phyloP scores from a whole-genome alignment of 257 asterid species.

The Linderniella brevidens region DNA sequence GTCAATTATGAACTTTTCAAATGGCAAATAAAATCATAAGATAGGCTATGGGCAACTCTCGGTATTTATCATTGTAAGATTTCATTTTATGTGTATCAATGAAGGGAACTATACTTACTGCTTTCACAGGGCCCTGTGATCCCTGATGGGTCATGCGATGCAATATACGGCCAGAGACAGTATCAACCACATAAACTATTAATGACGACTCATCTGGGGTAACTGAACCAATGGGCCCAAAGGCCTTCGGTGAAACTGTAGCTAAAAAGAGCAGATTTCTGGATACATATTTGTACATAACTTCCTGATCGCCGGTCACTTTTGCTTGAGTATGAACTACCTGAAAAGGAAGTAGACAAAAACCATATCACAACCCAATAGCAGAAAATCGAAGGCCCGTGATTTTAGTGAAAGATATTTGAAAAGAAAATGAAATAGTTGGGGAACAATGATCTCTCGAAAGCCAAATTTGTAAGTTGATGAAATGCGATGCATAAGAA shows the following conservation, averaged over 20 bases:
- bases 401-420: too few species aligned
- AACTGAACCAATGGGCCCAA: slow-evolving; percentile 72
- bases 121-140: slow-evolving; percentile 82
- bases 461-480: slow-evolving; percentile 5
- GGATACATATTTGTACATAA: slow-evolving; percentile 80
- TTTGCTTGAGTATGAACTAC: slow-evolving; percentile 96
- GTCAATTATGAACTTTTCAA: neutral
- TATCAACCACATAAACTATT: slow-evolving; percentile 70
- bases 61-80: too few species aligned
- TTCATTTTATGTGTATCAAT: neutral
- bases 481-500: slow-evolving; percentile 9
- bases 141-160: slow-evolving; percentile 89
- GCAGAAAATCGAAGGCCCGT: neutral
- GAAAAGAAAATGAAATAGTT: neutral
- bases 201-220: slow-evolving; percentile 86
- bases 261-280: slow-evolving; percentile 78
- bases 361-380: neutral
- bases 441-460: neutral
- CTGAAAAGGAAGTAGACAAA: slow-evolving; percentile 18
- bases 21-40: neutral
- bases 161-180: slow-evolving; percentile 84
- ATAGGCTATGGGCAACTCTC: neutral
- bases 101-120: slow-evolving; percentile 41
- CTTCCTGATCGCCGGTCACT: slow-evolving; percentile 82
- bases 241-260: slow-evolving; percentile 81